Conservation (phyloP, 1,284 basidiomycete genomes). For the Malassezia slooffiae region DNA sequence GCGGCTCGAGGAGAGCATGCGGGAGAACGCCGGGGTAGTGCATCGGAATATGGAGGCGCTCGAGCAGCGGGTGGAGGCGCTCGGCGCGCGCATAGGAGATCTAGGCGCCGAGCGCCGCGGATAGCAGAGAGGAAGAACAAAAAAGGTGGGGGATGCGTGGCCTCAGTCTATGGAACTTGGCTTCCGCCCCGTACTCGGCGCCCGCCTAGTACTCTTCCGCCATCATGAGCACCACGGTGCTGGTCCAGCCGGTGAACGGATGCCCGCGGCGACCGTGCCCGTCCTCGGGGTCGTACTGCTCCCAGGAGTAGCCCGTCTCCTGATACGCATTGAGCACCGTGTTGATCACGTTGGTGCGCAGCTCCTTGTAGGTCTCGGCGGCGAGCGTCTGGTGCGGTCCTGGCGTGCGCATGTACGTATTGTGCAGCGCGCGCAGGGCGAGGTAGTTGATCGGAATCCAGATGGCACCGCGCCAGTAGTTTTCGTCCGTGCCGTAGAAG, state of each 20-base stretch:
- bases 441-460: constrained; percentile 97
- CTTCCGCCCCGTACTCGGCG: background rate
- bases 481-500: constrained; percentile 79
- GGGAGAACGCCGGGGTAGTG: constrained; percentile 54
- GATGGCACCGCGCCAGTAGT: constrained; percentile 91
- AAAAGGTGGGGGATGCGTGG: too few species aligned
- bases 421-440: constrained; percentile 61
- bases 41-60: constrained; percentile 54
- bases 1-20: constrained; percentile 50
- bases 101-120: too few species aligned
- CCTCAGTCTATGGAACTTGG: too few species aligned
- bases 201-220: constrained; percentile 33
- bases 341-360: constrained; percentile 68
- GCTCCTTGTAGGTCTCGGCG: constrained; percentile 62
- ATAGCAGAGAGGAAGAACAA: too few species aligned
- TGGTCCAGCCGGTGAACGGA: constrained; percentile 44
- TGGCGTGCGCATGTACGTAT: constrained; percentile 67
- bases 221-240: constrained; percentile 40
- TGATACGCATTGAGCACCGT: constrained; percentile 81
- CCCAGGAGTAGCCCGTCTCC: constrained; percentile 86
- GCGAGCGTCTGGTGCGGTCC: constrained; percentile 70
- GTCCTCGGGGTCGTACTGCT: constrained; percentile 75
- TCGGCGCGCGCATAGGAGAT: constrained; percentile 51
- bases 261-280: constrained; percentile 70
- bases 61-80: constrained; percentile 58